These are phyloP conservation scores for Geosmithia putterillii DNA, from an alignment of 2,329 filamentous ascomycete genomes.

Conservation along the genomic window DNA sequence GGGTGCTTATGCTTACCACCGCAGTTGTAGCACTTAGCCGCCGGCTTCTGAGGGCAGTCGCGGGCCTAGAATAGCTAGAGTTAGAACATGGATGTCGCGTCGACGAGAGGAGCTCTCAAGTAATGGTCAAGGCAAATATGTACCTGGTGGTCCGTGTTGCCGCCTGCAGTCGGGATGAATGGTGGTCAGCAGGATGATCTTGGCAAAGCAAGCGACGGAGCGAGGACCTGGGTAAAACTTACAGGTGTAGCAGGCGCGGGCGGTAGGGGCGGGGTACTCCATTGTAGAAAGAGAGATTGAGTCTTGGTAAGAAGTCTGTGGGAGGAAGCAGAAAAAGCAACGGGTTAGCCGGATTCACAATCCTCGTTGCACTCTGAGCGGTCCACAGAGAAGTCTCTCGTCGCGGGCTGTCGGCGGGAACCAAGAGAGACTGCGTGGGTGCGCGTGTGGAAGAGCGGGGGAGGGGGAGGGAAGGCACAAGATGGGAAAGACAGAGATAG, in stretches of 20 bases:
- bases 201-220: not conserved
- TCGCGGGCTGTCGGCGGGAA: too few species aligned
- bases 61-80: slow-evolving; percentile 45
- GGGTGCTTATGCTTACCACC: slow-evolving; percentile 43
- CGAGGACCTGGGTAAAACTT: slow-evolving; percentile 13
- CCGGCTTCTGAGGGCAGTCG: slow-evolving; percentile 75
- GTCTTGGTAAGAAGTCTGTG: not conserved
- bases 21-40: slow-evolving; percentile 79
- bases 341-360: not conserved
- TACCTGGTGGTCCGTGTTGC: slow-evolving; percentile 57
- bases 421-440: too few species aligned
- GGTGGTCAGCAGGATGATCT: not conserved
- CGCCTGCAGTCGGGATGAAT: slow-evolving; percentile 6
- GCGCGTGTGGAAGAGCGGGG: too few species aligned
- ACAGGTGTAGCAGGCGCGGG: slow-evolving; percentile 38
- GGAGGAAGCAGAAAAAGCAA: not conserved
- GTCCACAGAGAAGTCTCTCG: not conserved
- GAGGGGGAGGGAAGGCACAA: too few species aligned
- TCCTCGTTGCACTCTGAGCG: not conserved
- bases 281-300: not conserved
- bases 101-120: not conserved
- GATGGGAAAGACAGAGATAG: not conserved
- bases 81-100: not conserved
- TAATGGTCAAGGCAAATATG: not conserved
- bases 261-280: slow-evolving; percentile 1